Base-by-base conservation (phyloP, 306 rosid genomes). In the Cucurbita maxima region DNA sequence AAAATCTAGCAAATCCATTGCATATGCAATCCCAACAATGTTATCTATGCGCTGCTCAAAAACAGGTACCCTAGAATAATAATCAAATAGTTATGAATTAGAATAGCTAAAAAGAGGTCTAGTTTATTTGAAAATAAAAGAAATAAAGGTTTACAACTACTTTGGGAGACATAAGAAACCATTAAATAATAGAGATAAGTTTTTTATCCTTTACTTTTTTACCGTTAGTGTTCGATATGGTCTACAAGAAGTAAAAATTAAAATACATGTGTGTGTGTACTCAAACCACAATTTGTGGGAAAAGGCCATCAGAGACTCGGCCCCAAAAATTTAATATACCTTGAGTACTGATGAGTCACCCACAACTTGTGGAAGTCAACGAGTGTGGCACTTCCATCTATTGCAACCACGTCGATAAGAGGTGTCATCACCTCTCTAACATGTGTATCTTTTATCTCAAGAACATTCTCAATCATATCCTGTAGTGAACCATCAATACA, bases 361-460 rank as follows among this genome's bases (percentile, higher is more conserved):
- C 97, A 95, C 86, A 89, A 78, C 81, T 80, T 80, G 57, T 88
- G 95, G 83, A 95, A 95, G 80, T 91, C 97, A 59, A 95, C 85
- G 34, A 95, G 89, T 41, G 90, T 95, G 71, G 89, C 84, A 88
- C 93, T 80, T 34, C 87, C 85, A 86, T 91, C 97, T 16, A 95
- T 95, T 76, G 99, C 99, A 75, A 95, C 99, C 76, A 95, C 96
- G 78, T 91, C 99, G 60, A 95, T 97, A 59, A 95, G 99, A 64
- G 97, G 99, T n/a, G 99, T 95, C 99, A 95, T 95, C 78, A 95
- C 99, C 86, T 95, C 99, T 83, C 97, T 83, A 53, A 95, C 99
- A 78, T 88, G 91, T 6, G 97, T 95, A 81, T 89, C 99, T 82
- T 95, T 95, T 78, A 95, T 95, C 83, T 95, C 99, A 81, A 95